These are phyloP conservation scores for Gossypium stocksii DNA, from an alignment of 345 rosid species.

Conservation along the genomic window DNA sequence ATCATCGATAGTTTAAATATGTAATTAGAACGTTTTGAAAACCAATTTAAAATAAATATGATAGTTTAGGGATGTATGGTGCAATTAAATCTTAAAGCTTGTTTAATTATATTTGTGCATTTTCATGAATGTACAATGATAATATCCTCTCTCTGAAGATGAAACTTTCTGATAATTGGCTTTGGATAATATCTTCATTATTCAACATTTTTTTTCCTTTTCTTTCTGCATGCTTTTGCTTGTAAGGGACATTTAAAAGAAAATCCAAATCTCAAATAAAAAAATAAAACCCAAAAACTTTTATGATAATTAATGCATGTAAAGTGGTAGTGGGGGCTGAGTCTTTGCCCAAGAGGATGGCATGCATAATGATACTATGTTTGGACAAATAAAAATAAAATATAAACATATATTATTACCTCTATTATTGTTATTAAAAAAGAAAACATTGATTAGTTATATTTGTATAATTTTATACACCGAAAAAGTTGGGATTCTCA, in stretches of 20 bases:
- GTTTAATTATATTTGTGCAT: no score
- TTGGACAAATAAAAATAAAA: neutral
- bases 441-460: neutral
- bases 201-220: neutral
- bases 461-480: neutral
- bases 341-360: slow-evolving; percentile 9
- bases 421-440: neutral
- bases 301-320: neutral
- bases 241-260: neutral
- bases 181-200: neutral
- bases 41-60: no score
- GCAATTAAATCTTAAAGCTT: no score
- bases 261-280: neutral
- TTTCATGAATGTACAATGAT: neutral
- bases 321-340: slow-evolving; percentile 7
- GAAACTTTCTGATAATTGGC: neutral
- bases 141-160: neutral
- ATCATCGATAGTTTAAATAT: no score
- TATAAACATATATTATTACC: neutral
- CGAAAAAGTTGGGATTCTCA: neutral
- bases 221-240: neutral
- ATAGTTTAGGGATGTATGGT: no score
- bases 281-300: neutral
- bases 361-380: neutral
- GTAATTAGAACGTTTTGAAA: no score